Conservation (phyloP, 306 rosid species). For the Astragalus membranaceus region DNA sequence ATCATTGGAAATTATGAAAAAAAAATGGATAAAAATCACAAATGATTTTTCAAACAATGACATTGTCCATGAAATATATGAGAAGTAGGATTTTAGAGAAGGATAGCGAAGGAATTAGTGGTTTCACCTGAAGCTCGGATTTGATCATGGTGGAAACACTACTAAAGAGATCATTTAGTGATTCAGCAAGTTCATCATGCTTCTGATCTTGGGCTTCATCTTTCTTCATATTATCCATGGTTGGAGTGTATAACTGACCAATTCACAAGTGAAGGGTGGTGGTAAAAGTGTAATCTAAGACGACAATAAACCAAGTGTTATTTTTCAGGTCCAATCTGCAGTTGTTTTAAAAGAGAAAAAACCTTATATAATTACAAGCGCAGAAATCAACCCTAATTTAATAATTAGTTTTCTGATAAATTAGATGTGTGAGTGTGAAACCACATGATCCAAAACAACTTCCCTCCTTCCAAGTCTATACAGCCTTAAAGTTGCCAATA, state of each 20-base stretch:
- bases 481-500: neutral
- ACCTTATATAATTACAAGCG: neutral
- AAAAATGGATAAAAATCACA: neutral
- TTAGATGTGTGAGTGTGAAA: neutral
- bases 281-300: neutral
- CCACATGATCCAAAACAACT: neutral
- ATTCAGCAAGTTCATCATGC: slow-evolving; percentile 52
- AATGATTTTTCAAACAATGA: neutral
- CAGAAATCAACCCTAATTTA: neutral
- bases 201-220: slow-evolving; percentile 22
- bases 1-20: neutral
- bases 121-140: slow-evolving; percentile 74
- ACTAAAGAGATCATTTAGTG: slow-evolving; percentile 59
- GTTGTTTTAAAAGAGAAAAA: neutral
- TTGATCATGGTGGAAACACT: slow-evolving; percentile 73
- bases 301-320: neutral
- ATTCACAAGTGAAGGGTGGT: neutral
- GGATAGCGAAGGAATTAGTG: neutral
- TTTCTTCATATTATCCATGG: slow-evolving; percentile 31
- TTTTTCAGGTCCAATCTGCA: neutral
- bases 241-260: neutral
- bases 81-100: neutral
- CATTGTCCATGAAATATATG: neutral
- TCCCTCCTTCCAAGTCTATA: neutral
- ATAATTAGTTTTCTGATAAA: neutral